These are phyloP conservation scores for Trichoderma virens DNA, from an alignment of 495 filamentous ascomycete genomes.

Conservation along the genomic window DNA sequence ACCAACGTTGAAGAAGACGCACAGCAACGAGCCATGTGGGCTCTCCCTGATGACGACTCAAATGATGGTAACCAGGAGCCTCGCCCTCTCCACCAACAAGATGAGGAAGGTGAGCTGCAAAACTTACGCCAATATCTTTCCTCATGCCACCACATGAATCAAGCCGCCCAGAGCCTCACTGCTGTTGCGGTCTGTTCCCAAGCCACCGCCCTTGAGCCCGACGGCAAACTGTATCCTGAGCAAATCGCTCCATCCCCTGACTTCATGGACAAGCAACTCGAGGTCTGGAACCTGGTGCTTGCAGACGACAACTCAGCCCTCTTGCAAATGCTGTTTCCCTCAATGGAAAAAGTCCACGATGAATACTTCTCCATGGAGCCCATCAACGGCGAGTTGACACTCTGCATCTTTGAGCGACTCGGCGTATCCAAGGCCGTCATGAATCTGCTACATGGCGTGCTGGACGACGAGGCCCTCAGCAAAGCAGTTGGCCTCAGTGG, in stretches of 20 bases:
- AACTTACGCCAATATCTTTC: neutral
- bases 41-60: neutral
- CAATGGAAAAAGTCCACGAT: neutral
- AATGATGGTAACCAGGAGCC: neutral
- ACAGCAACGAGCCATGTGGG: neutral
- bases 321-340: neutral
- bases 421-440: neutral
- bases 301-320: neutral
- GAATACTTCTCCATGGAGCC: neutral
- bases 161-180: neutral
- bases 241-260: neutral
- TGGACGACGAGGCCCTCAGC: neutral
- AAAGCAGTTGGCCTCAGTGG: neutral
- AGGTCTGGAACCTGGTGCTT: neutral
- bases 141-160: neutral
- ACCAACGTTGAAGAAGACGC: neutral
- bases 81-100: too few species aligned
- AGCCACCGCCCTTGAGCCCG: neutral
- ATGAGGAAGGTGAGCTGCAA: neutral
- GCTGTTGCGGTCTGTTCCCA: neutral
- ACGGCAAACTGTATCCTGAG: neutral
- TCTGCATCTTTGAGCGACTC: neutral
- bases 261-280: neutral
- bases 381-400: neutral
- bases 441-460: neutral